Percentiles rank a stretch among this genome's conserved stretches.
Conservation (phyloP, 768 basidiomycete species). For the Peribolospora kevripleyi region DNA sequence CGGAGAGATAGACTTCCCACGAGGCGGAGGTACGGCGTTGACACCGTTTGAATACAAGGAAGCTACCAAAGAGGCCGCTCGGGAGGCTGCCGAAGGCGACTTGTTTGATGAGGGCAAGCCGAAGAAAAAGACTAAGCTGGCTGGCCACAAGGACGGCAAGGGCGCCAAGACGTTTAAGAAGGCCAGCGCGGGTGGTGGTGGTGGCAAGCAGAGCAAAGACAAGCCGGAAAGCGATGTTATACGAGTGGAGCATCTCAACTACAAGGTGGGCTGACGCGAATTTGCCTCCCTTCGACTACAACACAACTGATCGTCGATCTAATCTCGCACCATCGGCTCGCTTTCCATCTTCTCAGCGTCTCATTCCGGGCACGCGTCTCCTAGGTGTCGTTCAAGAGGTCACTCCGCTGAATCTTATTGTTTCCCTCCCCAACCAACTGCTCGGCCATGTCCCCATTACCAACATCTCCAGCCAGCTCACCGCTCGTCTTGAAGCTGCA, state of each 20-base stretch:
- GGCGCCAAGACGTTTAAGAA: conserved; percentile 8
- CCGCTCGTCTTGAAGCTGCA: conserved; percentile 39
- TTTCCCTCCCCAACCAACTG: conserved; percentile 89
- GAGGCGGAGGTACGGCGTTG: conserved; percentile 72
- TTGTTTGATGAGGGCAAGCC: not conserved
- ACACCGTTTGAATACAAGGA: conserved; percentile 75
- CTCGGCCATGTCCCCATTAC: conserved; percentile 86
- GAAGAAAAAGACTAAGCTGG: not conserved
- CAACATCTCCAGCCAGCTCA: conserved; percentile 59
- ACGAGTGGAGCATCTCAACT: conserved; percentile 76
- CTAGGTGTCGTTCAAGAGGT: conserved; percentile 67
- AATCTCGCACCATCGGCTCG: not conserved
- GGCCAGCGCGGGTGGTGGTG: not conserved
- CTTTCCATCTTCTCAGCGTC: conserved; percentile 29
- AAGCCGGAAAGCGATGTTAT: conserved; percentile 18
- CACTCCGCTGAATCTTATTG: conserved; percentile 63
- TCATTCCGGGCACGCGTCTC: conserved; percentile 60
- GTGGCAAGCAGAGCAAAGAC: conserved; percentile 2
- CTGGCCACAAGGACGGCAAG: conserved; percentile 6
- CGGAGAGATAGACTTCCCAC: conserved; percentile 36
- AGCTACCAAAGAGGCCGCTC: conserved; percentile 17
- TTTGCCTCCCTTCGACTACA: not conserved
- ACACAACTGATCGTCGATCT: not conserved
- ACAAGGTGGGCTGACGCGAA: conserved; percentile 36
- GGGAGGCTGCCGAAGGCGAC: not conserved